Evolutionary conservation across 306 rosid species (phyloP).

Genomic region (Crataegus laevigata): DNA sequence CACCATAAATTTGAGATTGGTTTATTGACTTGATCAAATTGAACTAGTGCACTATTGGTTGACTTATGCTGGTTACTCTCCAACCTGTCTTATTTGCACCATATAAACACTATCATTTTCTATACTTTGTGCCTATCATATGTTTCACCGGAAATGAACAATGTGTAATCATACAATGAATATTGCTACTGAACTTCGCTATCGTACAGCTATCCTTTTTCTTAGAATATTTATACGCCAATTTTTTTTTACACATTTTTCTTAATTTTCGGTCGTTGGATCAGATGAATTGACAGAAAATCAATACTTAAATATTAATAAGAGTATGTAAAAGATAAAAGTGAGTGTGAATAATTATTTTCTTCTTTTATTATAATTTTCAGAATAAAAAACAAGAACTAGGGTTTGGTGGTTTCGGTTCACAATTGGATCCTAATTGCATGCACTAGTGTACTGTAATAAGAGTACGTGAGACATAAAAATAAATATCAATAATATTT

Average conservation of each 20-base stretch:
- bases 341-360: too few relatives aligned
- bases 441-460: too few relatives aligned
- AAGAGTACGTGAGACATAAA: too few relatives aligned
- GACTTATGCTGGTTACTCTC: neutral
- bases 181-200: neutral
- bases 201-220: neutral
- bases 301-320: too few relatives aligned
- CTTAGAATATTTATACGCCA: too few relatives aligned
- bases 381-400: too few relatives aligned
- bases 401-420: neutral
- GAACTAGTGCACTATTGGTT: neutral
- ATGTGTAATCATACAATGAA: neutral
- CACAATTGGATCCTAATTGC: neutral
- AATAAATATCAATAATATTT: too few relatives aligned
- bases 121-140: neutral
- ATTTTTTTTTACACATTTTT: too few relatives aligned
- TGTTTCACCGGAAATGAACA: neutral
- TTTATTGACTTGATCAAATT: neutral
- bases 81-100: neutral
- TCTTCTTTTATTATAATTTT: too few relatives aligned
- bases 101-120: neutral
- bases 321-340: too few relatives aligned
- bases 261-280: too few relatives aligned
- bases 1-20: neutral
- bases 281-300: too few relatives aligned